Evolutionary conservation across 2,329 filamentous ascomycete genomes (phyloP), one percentile per base, ranked within the genome.

Genomic region (Cercospora berteroae): DNA sequence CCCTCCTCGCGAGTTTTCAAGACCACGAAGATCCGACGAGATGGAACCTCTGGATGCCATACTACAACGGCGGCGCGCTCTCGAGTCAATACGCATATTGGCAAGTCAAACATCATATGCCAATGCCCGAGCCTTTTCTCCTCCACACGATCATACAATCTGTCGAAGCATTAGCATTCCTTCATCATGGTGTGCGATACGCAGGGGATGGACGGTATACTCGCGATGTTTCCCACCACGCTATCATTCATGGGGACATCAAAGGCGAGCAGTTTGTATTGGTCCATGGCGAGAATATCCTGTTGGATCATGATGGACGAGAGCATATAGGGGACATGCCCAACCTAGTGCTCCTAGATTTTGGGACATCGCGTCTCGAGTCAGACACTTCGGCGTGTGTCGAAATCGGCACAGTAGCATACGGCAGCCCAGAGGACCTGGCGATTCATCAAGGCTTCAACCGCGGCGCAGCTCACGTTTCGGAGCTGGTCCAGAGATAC

Each of bases 71-170:
- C 18, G 70, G 70, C 2, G 64, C 67, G 52, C 67, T 73, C 1
- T 29, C 33, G 18, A 56, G 55, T 6, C 64, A 67, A 25, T 59
- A 66, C 23, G 16, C 20, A 2, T 39, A 62, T 12, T 63, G 39
- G 59, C 29, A 25, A 12, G 39, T 42, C 7, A 31, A 60, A 7
- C 44, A 60, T 7, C 31, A 57, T 5, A 9, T 16, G 8, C 25
- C 52, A 13, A 57, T 69, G 10, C 68, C 70, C 5, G 70, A 73
- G 58, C 36, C 16, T 1, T 70, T 71, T 25, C 12, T 68, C 2
- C 68, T 71, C 1, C 67, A 71, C 16, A 20, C 65, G 44, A 67
- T 72, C 57, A 52, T 71, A n/a, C 62, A 68, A 25, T 42, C 71
- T 9, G 39, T 56, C 13, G 42, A 66, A 12, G 67, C 66, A 1